Evolutionary conservation across 495 filamentous ascomycete genomes (phyloP).

Genomic region (Hypoxylon crocopeplum): DNA sequence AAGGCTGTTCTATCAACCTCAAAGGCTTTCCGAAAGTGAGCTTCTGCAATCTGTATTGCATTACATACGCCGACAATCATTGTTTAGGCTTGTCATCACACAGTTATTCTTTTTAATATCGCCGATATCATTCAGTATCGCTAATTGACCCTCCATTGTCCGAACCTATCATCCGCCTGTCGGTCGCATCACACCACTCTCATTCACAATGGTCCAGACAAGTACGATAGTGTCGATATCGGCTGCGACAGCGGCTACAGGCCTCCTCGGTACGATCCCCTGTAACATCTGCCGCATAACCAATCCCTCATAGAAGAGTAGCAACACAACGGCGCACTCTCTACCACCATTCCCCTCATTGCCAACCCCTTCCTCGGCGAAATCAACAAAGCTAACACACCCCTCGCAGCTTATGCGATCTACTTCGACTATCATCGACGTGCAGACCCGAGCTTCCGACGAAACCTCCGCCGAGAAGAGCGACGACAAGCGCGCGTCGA

Average conservation of each 20-base stretch:
- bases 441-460: slow-evolving; percentile 84
- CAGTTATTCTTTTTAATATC: neutral
- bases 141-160: slow-evolving; percentile 17
- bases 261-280: slow-evolving; percentile 70
- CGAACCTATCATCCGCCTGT: neutral
- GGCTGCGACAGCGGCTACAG: slow-evolving; percentile 75
- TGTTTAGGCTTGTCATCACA: too few species aligned
- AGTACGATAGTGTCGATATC: slow-evolving; percentile 76
- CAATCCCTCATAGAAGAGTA: too few species aligned
- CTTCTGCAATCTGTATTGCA: too few species aligned
- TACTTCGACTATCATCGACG: slow-evolving; percentile 97
- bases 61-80: slow-evolving; percentile 2
- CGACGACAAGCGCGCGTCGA: slow-evolving; percentile 74
- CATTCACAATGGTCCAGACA: slow-evolving; percentile 64
- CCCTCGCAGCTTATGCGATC: slow-evolving; percentile 67
- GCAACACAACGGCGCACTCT: too few species aligned
- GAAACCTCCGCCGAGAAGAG: slow-evolving; percentile 81
- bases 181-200: neutral
- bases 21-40: too few species aligned
- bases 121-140: neutral
- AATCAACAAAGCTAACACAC: slow-evolving; percentile 57
- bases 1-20: too few species aligned
- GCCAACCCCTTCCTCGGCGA: too few species aligned
- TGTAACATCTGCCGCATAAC: too few species aligned
- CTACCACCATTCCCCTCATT: slow-evolving; percentile 64